These are phyloP conservation scores for Escovopsis sp. DNA, from an alignment of 2,329 filamentous ascomycete genomes.

Conservation along the genomic window DNA sequence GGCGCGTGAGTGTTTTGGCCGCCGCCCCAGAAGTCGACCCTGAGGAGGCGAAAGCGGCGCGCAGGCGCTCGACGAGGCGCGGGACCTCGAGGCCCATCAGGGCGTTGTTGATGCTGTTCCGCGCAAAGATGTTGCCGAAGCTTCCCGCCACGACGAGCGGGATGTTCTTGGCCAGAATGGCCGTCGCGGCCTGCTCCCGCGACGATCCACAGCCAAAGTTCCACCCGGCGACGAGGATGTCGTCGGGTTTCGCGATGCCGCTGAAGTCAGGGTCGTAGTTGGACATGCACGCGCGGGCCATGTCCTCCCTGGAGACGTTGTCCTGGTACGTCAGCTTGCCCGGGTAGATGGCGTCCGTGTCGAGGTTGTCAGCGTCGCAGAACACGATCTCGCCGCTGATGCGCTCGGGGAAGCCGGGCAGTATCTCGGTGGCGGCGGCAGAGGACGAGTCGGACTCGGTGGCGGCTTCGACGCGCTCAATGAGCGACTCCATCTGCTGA, in stretches of 20 bases:
- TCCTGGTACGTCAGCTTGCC: constrained; percentile 91
- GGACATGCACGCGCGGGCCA: constrained; percentile 84
- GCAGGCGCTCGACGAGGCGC: constrained; percentile 47
- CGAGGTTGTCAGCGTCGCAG: constrained; percentile 67
- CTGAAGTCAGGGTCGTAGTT: constrained; percentile 75
- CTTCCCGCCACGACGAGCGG: constrained; percentile 67
- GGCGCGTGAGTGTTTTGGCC: constrained; percentile 45
- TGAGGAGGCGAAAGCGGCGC: constrained; percentile 38
- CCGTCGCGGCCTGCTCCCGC: constrained; percentile 74
- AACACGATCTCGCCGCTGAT: constrained; percentile 80
- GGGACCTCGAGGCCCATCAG: constrained; percentile 60
- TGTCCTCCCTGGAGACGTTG: constrained; percentile 56
- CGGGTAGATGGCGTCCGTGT: constrained; percentile 87
- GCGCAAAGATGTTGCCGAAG: constrained; percentile 71
- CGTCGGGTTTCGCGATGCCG: constrained; percentile 46
- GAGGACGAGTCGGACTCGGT: constrained; percentile 6
- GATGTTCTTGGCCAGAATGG: constrained; percentile 67
- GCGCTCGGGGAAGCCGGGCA: constrained; percentile 74
- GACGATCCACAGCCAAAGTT: constrained; percentile 80
- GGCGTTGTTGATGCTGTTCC: constrained; percentile 70
- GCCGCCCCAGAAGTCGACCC: constrained; percentile 14
- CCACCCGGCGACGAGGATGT: constrained; percentile 74
- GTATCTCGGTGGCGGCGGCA: constrained; percentile 34
- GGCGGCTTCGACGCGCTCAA: constrained; percentile 6
- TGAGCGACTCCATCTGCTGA: constrained; percentile 29